Evolutionary conservation across 371 early-diverging fungal genomes (phyloP).

Genomic region (Coemansia sp.): DNA sequence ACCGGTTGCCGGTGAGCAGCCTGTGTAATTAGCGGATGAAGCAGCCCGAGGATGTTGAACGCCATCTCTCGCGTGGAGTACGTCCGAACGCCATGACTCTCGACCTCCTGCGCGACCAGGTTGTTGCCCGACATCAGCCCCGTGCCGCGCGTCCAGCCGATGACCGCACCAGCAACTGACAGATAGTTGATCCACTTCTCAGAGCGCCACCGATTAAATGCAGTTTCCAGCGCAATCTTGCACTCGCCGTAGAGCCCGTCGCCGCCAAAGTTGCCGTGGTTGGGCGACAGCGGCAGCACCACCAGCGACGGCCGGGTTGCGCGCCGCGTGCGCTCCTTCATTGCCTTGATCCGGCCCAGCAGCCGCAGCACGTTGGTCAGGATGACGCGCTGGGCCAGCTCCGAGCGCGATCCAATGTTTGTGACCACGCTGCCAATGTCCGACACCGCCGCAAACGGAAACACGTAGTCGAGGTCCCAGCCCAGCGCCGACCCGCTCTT

Average conservation of each 20-base stretch:
- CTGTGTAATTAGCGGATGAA: conserved; percentile 69
- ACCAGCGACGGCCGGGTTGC: conserved; percentile 91
- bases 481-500: no score
- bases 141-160: conserved; percentile 97
- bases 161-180: conserved; percentile 86
- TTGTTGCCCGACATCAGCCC: conserved; percentile 92
- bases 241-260: conserved; percentile 97
- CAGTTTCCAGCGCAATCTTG: conserved; percentile 90
- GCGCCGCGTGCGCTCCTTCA: no score
- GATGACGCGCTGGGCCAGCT: conserved; percentile 73
- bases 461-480: conserved; percentile 72
- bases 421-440: conserved; percentile 87
- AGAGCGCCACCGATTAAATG: conserved; percentile 90
- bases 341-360: no score
- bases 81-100: conserved; percentile 86
- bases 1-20: conserved; percentile 78
- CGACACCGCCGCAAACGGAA: conserved; percentile 94
- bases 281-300: conserved; percentile 90
- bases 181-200: conserved; percentile 92
- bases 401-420: conserved; percentile 82
- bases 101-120: conserved; percentile 87
- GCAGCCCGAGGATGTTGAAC: conserved; percentile 60
- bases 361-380: conserved; percentile 52
- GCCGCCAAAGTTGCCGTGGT: conserved; percentile 92
- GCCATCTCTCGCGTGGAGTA: conserved; percentile 89